Percentiles rank a stretch among this genome's conserved stretches.
Evolutionary conservation across 1,284 basidiomycete species (phyloP).

Genomic region (Leccinum fallax): DNA sequence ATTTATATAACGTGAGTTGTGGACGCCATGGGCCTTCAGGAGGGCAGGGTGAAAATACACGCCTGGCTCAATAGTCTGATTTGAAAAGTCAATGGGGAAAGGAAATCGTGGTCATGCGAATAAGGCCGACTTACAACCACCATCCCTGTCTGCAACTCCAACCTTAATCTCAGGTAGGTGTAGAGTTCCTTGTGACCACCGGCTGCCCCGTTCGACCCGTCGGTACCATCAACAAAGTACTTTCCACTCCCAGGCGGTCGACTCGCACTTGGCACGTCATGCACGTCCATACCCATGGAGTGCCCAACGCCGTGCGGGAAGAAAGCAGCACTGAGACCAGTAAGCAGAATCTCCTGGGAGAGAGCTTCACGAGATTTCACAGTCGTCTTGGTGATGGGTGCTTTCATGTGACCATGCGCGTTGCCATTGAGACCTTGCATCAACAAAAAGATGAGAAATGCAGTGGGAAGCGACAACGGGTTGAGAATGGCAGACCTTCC

Average conservation of each 20-base stretch:
- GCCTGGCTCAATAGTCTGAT: conserved; percentile 84
- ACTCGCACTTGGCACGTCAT: conserved; percentile 78
- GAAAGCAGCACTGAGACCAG: conserved; percentile 80
- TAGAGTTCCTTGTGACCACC: conserved; percentile 61
- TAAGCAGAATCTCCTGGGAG: conserved; percentile 56
- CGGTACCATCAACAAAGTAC: conserved; percentile 23
- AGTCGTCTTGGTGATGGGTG: conserved; percentile 5
- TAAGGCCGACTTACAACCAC: conserved; percentile 62
- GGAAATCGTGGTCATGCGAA: neutral
- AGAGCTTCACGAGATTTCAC: conserved; percentile 22
- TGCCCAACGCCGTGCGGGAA: conserved; percentile 93
- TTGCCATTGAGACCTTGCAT: conserved; percentile 12
- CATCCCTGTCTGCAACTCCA: conserved; percentile 77
- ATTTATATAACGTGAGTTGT: conserved; percentile 71
- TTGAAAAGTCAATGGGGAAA: neutral
- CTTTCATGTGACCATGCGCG: neutral
- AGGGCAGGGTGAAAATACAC: conserved; percentile 85
- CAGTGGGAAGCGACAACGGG: neutral
- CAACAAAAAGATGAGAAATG: neutral
- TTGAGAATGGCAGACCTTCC: conserved; percentile 15
- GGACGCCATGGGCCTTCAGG: conserved; percentile 56
- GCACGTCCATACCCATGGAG: conserved; percentile 87
- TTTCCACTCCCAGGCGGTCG: conserved; percentile 58
- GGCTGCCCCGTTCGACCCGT: conserved; percentile 24
- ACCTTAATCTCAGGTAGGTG: conserved; percentile 73